Conservation (phyloP, 106 monocot species). For the Phalaenopsis aphrodite region DNA sequence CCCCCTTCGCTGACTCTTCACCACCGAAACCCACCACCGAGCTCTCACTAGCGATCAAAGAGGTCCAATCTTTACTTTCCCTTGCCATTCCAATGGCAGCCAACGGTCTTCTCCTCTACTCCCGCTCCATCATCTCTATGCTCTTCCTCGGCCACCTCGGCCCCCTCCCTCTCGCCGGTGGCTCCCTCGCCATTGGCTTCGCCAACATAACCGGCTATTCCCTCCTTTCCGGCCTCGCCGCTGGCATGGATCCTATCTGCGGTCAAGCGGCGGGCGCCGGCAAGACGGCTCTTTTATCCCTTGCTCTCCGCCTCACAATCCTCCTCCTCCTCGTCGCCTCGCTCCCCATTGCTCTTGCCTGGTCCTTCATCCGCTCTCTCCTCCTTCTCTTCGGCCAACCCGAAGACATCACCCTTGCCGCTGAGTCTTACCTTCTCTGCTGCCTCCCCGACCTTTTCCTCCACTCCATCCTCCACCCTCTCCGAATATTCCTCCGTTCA, state of each 20-base stretch:
- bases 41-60: background rate
- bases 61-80: background rate
- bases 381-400: background rate
- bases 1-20: background rate
- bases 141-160: background rate
- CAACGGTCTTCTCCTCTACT: background rate
- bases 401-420: background rate
- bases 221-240: no score
- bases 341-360: background rate
- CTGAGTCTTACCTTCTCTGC: slow-evolving; percentile 4
- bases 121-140: slow-evolving; percentile 2
- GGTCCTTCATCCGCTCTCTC: background rate
- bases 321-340: background rate
- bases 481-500: slow-evolving; percentile 13
- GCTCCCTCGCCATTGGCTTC: background rate
- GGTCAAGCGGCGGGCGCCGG: background rate
- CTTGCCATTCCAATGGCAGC: background rate
- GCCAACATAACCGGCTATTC: no score
- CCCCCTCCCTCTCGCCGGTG: background rate
- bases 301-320: background rate
- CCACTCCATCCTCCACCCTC: slow-evolving; percentile 14
- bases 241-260: background rate
- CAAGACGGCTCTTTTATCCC: background rate
- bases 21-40: background rate
- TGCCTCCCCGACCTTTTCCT: slow-evolving; percentile 14